Percentiles rank a stretch among this genome's conserved stretches.
Evolutionary conservation across 495 filamentous ascomycete species (phyloP).

Genomic region (Neurospora sp.): DNA sequence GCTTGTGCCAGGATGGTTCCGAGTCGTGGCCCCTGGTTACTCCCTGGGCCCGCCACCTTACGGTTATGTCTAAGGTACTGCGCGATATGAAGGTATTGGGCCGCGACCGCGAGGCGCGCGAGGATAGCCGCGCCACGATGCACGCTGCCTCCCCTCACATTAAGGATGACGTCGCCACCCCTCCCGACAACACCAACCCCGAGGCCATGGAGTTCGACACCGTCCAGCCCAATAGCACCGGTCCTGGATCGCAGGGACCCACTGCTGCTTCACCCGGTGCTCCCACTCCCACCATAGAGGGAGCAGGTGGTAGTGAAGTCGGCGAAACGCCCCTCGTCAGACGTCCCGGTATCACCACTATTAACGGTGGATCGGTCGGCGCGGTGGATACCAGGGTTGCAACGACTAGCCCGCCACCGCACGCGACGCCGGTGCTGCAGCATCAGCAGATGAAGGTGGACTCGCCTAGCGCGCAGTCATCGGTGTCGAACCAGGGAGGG

Average conservation of each 20-base stretch:
- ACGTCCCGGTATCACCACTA: conserved; percentile 38
- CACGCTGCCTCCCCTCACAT: conserved; percentile 26
- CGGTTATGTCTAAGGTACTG: conserved; percentile 41
- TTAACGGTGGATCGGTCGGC: conserved; percentile 38
- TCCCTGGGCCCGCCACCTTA: conserved; percentile 41
- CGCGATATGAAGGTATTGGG: conserved; percentile 26
- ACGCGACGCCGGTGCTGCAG: conserved; percentile 2
- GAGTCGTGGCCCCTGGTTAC: conserved; percentile 40
- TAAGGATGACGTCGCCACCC: conserved; percentile 36
- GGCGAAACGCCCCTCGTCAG: conserved; percentile 33
- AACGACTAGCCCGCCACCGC: conserved; percentile 32
- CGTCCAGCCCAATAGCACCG: conserved; percentile 6
- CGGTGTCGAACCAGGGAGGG: conserved; percentile 14
- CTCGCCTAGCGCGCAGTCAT: conserved; percentile 27
- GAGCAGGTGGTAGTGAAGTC: background rate
- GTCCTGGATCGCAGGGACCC: conserved; percentile 9
- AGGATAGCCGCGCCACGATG: conserved; percentile 15
- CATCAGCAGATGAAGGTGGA: conserved; percentile 22
- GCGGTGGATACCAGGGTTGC: conserved; percentile 25
- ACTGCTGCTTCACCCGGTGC: background rate
- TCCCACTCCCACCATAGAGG: conserved; percentile 5
- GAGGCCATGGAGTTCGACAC: conserved; percentile 40
- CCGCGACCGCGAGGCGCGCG: conserved; percentile 14
- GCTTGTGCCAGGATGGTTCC: conserved; percentile 37
- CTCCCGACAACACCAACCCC: conserved; percentile 28